Conservation (phyloP, 2,329 filamentous ascomycete genomes). For the Xylariaceae sp. region DNA sequence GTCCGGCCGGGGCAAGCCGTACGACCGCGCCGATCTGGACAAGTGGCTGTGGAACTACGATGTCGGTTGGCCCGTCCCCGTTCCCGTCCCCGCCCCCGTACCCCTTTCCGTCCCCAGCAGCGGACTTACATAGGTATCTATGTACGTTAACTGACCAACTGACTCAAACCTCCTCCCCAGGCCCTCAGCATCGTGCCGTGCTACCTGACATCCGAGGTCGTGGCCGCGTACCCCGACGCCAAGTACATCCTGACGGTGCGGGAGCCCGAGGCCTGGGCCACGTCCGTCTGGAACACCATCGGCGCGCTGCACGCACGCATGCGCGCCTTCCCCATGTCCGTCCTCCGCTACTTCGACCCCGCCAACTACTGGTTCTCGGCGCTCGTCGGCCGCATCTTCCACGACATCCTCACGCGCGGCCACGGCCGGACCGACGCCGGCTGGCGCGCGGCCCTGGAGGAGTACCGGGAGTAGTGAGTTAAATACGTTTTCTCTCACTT, state of each 20-base stretch:
- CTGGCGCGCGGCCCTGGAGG: constrained; percentile 2
- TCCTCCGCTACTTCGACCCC: constrained; percentile 4
- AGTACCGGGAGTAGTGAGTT: constrained; percentile 6
- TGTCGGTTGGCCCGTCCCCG: constrained; percentile 2
- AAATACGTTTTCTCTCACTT: no score
- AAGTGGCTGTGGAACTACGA: constrained; percentile 8
- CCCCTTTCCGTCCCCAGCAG: no score
- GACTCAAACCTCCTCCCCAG: constrained; percentile 1
- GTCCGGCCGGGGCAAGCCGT: constrained; percentile 2
- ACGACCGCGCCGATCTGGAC: constrained; percentile 10
- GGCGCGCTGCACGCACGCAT: neutral
- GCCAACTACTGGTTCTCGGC: constrained; percentile 2
- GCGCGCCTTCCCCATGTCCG: constrained; percentile 1
- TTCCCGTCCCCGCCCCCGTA: no score
- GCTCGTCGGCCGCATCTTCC: constrained; percentile 3
- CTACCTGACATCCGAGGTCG: constrained; percentile 6
- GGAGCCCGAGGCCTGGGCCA: constrained; percentile 5
- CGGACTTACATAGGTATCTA: neutral
- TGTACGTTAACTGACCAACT: neutral
- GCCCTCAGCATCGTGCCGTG: constrained; percentile 6
- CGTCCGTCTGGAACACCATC: constrained; percentile 6
- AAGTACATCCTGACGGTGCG: constrained; percentile 7
- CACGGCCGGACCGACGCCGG: constrained; percentile 4
- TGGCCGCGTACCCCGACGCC: constrained; percentile 7
- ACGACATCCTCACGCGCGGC: constrained; percentile 2